Evolutionary conservation across 2,329 filamentous ascomycete genomes (phyloP), one percentile per base, ranked within the genome.

Genomic region (Esteya vermicola): DNA sequence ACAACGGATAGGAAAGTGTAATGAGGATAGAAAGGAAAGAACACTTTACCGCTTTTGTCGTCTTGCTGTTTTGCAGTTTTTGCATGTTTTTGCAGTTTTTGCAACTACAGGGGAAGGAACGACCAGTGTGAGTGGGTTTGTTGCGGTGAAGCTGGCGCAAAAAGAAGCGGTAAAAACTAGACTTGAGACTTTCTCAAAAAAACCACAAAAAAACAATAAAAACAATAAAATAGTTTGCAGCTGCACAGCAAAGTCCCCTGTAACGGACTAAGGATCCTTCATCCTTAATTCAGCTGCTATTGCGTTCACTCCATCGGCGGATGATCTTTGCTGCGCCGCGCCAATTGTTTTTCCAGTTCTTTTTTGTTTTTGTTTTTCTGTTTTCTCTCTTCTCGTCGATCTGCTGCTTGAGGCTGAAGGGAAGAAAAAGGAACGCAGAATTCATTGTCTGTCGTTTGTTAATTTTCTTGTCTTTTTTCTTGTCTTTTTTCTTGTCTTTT

Each of bases 91-190:
- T n/a, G n/a, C n/a, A n/a, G n/a, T n/a, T n/a, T n/a, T n/a, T n/a
- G n/a, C n/a, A n/a, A n/a, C n/a, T n/a, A n/a, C n/a, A n/a, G 20
- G 16, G 27, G 36, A 31, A 38, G 13, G 19, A 25, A 23, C 19
- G 33, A 16, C n/a, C 33, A 13, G 22, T 36, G n/a, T n/a, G n/a
- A n/a, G n/a, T n/a, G n/a, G n/a, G n/a, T n/a, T 23, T 36, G 16
- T 36, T 36, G 35, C 35, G 35, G 35, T 36, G 35, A 36, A 28
- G 23, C n/a, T n/a, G 20, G 31, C 31, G 20, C 31, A 19, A 33
- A 33, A 23, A 20, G 8, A 36, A 22, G 22, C 33, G 33, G 22
- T n/a, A n/a, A n/a, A n/a, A n/a, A n/a, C n/a, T n/a, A n/a, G n/a
- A n/a, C n/a, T n/a, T 27, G 26, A 27, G 9, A 9, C 26, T 16